Conservation (phyloP, 495 filamentous ascomycete genomes). For the Aspergillus leporis region DNA sequence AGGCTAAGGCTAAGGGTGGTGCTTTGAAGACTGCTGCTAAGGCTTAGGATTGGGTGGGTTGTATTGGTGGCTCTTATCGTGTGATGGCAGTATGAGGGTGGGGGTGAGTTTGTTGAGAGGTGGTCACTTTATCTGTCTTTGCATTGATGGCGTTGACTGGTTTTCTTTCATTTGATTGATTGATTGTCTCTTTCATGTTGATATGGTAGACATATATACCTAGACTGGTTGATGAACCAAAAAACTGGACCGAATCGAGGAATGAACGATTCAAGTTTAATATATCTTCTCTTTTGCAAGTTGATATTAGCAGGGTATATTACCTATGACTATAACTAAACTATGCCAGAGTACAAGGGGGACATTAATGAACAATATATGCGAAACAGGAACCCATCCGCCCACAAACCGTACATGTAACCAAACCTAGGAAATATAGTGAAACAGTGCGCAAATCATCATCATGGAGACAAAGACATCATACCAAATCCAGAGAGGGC, state of each 20-base stretch:
- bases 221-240: slow-evolving; percentile 2
- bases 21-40: slow-evolving; percentile 52
- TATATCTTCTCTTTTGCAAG: not conserved
- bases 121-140: not conserved
- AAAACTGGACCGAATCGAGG: not conserved
- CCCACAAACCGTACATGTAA: slow-evolving; percentile 15
- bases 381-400: slow-evolving; percentile 12
- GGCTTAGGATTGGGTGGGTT: slow-evolving; percentile 30
- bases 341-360: slow-evolving; percentile 33
- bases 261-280: not conserved
- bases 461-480: slow-evolving; percentile 18
- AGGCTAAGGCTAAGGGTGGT: slow-evolving; percentile 67
- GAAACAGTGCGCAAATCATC: slow-evolving; percentile 17
- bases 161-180: no score
- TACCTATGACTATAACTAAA: slow-evolving; percentile 11
- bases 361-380: slow-evolving; percentile 20
- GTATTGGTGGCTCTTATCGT: no score
- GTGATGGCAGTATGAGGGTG: no score
- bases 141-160: slow-evolving; percentile 10
- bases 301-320: not conserved
- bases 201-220: slow-evolving; percentile 6
- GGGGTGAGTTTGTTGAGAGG: no score
- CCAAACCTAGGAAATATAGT: slow-evolving; percentile 6
- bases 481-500: not conserved
- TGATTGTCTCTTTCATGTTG: slow-evolving; percentile 1